These are phyloP conservation scores for Termitomyces heimii DNA, from an alignment of 768 basidiomycete species.

Conservation along the genomic window DNA sequence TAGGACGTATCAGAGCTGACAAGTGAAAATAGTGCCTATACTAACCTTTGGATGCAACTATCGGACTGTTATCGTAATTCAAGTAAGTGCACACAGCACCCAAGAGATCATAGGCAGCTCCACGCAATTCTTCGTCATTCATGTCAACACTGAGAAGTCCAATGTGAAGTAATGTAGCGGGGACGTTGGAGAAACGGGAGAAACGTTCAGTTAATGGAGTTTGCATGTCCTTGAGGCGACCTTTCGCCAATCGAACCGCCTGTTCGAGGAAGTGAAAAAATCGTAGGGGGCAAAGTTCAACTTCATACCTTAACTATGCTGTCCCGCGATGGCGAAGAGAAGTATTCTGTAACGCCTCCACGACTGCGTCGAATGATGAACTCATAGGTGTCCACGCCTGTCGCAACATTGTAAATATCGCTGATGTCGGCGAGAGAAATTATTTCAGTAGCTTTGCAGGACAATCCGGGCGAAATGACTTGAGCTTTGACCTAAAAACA, in stretches of 20 bases:
- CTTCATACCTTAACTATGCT: constrained; percentile 60
- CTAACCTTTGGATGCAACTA: constrained; percentile 66
- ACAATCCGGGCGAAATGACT: constrained; percentile 58
- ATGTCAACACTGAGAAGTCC: constrained; percentile 75
- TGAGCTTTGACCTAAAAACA: constrained; percentile 56
- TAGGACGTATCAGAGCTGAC: background rate
- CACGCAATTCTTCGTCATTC: constrained; percentile 70
- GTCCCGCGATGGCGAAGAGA: constrained; percentile 67
- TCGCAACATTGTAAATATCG: constrained; percentile 80
- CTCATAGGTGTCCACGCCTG: constrained; percentile 66
- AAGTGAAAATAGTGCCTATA: background rate
- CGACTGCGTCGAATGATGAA: constrained; percentile 75
- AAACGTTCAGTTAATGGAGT: constrained; percentile 54
- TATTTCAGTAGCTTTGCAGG: constrained; percentile 78
- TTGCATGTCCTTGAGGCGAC: constrained; percentile 52
- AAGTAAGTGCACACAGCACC: constrained; percentile 71
- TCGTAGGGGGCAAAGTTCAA: background rate
- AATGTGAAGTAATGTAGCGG: constrained; percentile 81
- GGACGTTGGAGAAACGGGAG: constrained; percentile 77
- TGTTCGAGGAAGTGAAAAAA: constrained; percentile 20
- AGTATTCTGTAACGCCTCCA: constrained; percentile 70
- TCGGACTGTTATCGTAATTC: constrained; percentile 68
- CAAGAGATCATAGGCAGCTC: constrained; percentile 75
- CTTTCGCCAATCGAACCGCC: constrained; percentile 75
- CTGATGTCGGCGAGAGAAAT: constrained; percentile 76